These are phyloP conservation scores for Achaetomiella virescens DNA, from an alignment of 495 filamentous ascomycete genomes.

Conservation along the genomic window DNA sequence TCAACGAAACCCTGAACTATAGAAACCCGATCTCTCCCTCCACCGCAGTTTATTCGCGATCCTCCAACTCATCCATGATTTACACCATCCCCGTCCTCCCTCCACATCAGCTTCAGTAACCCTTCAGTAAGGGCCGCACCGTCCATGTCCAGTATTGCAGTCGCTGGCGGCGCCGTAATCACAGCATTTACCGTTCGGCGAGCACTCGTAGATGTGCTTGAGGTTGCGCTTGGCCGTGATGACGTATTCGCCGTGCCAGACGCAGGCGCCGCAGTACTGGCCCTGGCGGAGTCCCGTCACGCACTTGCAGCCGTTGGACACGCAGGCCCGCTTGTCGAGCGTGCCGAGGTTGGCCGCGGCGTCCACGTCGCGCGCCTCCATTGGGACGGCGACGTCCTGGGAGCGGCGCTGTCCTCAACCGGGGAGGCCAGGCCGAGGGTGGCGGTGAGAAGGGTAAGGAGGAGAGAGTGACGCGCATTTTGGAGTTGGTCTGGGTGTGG, in stretches of 20 bases:
- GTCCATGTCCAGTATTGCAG: slow-evolving; percentile 2
- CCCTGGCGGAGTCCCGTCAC: slow-evolving; percentile 9
- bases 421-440: slow-evolving; percentile 2
- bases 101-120: too few relatives aligned
- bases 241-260: slow-evolving; percentile 6
- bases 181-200: slow-evolving; percentile 13
- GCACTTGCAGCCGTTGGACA: slow-evolving; percentile 11
- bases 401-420: neutral
- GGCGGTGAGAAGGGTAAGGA: neutral
- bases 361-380: neutral
- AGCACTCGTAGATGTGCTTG: slow-evolving; percentile 20
- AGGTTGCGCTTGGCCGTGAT: slow-evolving; percentile 10
- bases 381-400: neutral
- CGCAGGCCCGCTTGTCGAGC: slow-evolving; percentile 10
- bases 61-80: too few relatives aligned
- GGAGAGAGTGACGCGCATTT: slow-evolving; percentile 2
- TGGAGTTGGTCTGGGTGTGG: neutral
- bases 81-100: too few relatives aligned
- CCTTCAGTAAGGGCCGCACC: slow-evolving; percentile 3
- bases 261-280: slow-evolving; percentile 14
- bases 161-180: slow-evolving; percentile 13
- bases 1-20: too few relatives aligned
- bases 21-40: too few relatives aligned
- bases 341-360: neutral
- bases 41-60: too few relatives aligned